Evolutionary conservation across 768 basidiomycete species (phyloP).

Genomic region (Boletus sp.): DNA sequence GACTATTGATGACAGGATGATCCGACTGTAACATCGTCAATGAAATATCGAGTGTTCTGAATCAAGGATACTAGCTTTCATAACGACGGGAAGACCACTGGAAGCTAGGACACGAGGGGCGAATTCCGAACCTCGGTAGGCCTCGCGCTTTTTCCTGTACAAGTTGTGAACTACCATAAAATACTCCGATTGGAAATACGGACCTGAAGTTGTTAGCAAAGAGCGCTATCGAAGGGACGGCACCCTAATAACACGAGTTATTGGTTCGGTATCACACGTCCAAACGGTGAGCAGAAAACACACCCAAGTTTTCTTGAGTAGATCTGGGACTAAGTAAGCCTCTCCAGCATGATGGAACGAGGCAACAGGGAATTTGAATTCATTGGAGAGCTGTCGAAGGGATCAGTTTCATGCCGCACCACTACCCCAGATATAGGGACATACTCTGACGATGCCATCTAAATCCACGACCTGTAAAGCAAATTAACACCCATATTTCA

Average conservation of each 20-base stretch:
- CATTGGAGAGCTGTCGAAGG: constrained; percentile 61
- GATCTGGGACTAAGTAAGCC: constrained; percentile 77
- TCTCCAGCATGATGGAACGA: constrained; percentile 81
- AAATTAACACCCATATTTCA: background rate
- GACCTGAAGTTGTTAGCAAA: constrained; percentile 58
- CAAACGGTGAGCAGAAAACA: constrained; percentile 1
- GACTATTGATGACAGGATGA: constrained; percentile 58
- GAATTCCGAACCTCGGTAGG: constrained; percentile 78
- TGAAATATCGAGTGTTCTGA: background rate
- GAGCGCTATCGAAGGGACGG: constrained; percentile 72
- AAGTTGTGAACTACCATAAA: background rate
- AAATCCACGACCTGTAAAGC: constrained; percentile 59
- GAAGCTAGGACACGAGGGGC: constrained; percentile 73
- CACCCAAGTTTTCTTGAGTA: constrained; percentile 70
- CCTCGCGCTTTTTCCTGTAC: constrained; percentile 72
- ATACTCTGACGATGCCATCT: constrained; percentile 65
- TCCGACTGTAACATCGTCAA: constrained; percentile 42
- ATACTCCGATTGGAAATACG: background rate
- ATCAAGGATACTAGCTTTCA: constrained; percentile 56
- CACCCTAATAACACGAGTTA: constrained; percentile 39
- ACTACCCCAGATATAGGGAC: constrained; percentile 19
- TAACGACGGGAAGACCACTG: constrained; percentile 62
- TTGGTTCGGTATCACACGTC: background rate
- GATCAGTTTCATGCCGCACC: background rate
- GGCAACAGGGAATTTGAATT: constrained; percentile 79